Base-by-base conservation (phyloP, 352 stramenopile species). In the Pilasporangium apinafurcum region DNA sequence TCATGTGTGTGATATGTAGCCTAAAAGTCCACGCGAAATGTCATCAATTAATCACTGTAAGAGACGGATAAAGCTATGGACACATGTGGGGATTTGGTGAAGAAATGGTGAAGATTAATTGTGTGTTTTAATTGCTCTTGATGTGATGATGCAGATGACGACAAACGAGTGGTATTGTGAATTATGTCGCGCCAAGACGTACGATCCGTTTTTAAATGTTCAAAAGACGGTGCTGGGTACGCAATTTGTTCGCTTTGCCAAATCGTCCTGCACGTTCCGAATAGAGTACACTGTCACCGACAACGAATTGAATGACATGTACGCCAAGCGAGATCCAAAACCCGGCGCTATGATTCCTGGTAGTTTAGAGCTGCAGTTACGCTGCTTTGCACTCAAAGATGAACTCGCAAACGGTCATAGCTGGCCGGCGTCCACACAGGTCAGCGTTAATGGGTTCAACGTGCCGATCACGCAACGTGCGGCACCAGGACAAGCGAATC, bases 21-120 rank as follows among this genome's bases (percentile, higher is more conserved):
- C 48, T 78, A n/a, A 32, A 30, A n/a, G 76, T 90, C 17, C 81
- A 92, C 54, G 72, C 68, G 38, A 89, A 89, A 37, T 92, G 78
- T 42, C 74, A 89, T 37, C 75, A 89, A 48, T 54, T 87, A 36
- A 54, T 77, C 44, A 66, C 64, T 52, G 69, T 85, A 39, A 6
- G 52, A 53, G 31, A n/a, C n/a, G n/a, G n/a, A n/a, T n/a, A n/a
- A n/a, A n/a, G 6, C 22, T 47, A 18, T 29, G 5, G 8, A 16
- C 7, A 8, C 13, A 30, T 24, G 5, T 47, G 27, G n/a, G n/a
- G n/a, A n/a, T n/a, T n/a, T n/a, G n/a, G n/a, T n/a, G n/a, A n/a
- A n/a, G n/a, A n/a, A n/a, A n/a, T n/a, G n/a, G n/a, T n/a, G n/a
- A n/a, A n/a, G n/a, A 35, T 8, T 14, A 24, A 25, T 4, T 33